These are phyloP conservation scores for Apiotrichum sp. DNA, from an alignment of 1,284 basidiomycete species.

Conservation along the genomic window DNA sequence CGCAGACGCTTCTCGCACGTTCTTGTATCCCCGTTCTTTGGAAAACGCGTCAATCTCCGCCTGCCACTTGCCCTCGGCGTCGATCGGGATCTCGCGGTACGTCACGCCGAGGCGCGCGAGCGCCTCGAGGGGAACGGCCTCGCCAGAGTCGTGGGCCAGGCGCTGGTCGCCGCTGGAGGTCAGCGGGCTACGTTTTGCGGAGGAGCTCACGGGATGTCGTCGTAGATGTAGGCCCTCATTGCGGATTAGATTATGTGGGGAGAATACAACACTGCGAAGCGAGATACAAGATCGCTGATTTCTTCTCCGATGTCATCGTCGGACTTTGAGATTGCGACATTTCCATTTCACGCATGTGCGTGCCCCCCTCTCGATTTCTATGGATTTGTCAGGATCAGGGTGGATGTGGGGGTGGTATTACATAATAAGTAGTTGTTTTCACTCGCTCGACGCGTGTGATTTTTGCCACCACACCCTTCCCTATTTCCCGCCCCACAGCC, in stretches of 20 bases:
- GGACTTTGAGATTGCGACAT: no score
- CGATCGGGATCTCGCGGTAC: constrained; percentile 59
- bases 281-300: no score
- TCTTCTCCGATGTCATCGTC: no score
- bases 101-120: constrained; percentile 59
- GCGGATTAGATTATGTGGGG: background rate
- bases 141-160: constrained; percentile 64
- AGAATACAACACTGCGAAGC: no score
- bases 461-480: background rate
- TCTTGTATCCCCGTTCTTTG: constrained; percentile 64
- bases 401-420: background rate
- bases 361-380: no score
- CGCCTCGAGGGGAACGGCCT: constrained; percentile 51
- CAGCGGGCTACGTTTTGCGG: background rate
- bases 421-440: background rate
- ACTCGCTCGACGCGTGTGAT: background rate
- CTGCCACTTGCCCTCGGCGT: constrained; percentile 51
- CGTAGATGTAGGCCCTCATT: constrained; percentile 77
- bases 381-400: background rate
- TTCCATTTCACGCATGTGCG: no score
- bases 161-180: constrained; percentile 61
- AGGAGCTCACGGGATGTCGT: constrained; percentile 54
- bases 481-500: background rate
- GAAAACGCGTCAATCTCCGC: constrained; percentile 56
- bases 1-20: constrained; percentile 39